A percentile compares a stretch with the other conserved stretches of the same genome.
Conservation (phyloP, 306 rosid genomes). For the apple (Malus domestica) region DNA sequence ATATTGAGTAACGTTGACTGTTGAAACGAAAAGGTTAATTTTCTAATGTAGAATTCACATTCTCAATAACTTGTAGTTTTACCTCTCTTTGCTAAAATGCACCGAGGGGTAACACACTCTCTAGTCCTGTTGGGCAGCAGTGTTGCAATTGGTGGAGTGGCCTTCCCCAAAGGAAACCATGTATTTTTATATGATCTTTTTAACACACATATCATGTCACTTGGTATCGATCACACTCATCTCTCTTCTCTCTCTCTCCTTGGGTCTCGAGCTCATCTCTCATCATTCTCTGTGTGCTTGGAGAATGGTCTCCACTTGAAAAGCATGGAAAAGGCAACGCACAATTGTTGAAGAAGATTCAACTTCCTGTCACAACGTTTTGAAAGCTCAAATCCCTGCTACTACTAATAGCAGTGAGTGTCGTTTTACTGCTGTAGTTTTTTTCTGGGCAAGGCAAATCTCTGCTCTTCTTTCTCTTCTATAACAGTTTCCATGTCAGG, state of each 20-base stretch:
- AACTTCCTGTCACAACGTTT: slow-evolving; percentile 26
- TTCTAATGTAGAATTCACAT: too few species aligned
- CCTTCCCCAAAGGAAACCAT: too few species aligned
- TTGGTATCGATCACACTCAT: accelerated
- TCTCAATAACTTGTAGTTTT: too few species aligned
- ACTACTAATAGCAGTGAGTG: neutral
- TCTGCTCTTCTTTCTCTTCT: slow-evolving; percentile 1
- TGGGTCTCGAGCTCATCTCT: slow-evolving; percentile 28
- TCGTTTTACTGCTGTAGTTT: neutral
- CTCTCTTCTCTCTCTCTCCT: slow-evolving; percentile 29
- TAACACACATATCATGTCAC: too few species aligned
- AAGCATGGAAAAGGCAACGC: slow-evolving; percentile 16
- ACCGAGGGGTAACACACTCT: too few species aligned
- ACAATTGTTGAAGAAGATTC: slow-evolving; percentile 12
- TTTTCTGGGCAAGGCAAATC: slow-evolving; percentile 10
- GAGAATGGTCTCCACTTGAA: slow-evolving; percentile 5
- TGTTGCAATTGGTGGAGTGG: neutral
- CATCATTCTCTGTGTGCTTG: neutral
- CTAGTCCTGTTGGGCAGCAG: too few species aligned
- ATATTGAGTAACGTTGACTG: too few species aligned
- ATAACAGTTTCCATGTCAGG: slow-evolving; percentile 32
- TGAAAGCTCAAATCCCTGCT: slow-evolving; percentile 5
- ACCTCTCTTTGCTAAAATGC: too few species aligned
- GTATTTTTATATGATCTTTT: too few species aligned
- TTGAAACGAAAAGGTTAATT: accelerated